phyloP scores from a whole-genome alignment of 2,329 filamentous ascomycete species.

The Cordyceps farinosa region DNA sequence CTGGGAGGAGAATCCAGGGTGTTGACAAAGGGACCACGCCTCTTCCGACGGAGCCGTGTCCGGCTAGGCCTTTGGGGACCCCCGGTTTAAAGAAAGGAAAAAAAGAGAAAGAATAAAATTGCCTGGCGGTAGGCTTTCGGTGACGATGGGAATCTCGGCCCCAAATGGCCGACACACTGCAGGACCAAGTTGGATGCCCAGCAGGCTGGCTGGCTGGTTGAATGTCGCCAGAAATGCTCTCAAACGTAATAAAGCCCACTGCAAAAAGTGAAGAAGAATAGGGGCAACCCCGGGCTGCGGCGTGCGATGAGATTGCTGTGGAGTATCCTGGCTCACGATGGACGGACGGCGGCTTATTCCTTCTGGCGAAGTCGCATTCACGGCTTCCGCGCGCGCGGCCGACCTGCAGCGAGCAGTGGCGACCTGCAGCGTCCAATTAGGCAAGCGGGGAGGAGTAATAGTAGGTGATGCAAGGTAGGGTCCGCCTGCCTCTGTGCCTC shows the following conservation, averaged over 20 bases:
- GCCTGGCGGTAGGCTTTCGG: not conserved
- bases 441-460: not conserved
- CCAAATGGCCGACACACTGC: not conserved
- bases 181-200: not conserved
- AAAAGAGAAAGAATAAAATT: not conserved
- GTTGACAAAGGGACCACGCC: not conserved
- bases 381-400: not conserved
- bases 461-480: too few species aligned
- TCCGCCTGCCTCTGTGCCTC: too few species aligned
- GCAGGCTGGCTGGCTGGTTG: too few species aligned
- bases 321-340: not conserved
- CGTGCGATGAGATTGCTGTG: constrained; percentile 14
- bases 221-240: too few species aligned
- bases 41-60: constrained; percentile 7
- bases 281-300: not conserved
- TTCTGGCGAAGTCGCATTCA: not conserved
- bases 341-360: not conserved
- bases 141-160: not conserved
- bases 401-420: not conserved
- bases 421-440: not conserved
- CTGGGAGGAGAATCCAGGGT: not conserved
- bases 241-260: not conserved
- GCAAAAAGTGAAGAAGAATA: not conserved
- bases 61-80: not conserved
- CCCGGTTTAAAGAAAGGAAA: not conserved